Conservation (phyloP, 1,284 basidiomycete species). For the Ganoderma multipileum region DNA sequence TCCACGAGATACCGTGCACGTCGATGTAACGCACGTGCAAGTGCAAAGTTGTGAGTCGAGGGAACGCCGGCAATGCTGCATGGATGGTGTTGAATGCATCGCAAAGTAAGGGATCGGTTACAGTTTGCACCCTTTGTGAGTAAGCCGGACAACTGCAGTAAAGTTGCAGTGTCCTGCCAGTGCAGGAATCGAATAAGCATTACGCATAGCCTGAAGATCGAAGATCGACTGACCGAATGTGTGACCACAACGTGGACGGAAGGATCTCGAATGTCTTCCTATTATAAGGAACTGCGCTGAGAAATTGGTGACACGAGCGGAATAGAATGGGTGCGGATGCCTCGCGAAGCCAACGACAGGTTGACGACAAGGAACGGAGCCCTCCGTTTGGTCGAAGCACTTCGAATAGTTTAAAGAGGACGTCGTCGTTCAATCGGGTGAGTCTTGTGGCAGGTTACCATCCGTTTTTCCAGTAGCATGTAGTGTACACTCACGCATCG, state of each 20-base stretch:
- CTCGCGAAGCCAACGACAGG: neutral
- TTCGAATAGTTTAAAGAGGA: neutral
- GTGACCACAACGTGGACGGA: slow-evolving; percentile 1
- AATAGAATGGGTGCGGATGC: neutral
- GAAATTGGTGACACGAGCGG: neutral
- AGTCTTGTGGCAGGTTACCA: too few species aligned
- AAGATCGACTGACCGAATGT: neutral
- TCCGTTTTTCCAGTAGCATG: too few species aligned
- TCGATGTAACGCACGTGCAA: neutral
- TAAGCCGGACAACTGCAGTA: neutral
- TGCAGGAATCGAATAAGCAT: neutral
- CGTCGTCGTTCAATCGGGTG: neutral
- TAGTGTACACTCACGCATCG: too few species aligned
- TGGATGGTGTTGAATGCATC: neutral
- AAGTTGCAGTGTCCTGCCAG: neutral
- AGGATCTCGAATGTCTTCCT: neutral
- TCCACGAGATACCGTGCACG: neutral
- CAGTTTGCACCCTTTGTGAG: neutral
- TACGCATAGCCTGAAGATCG: neutral
- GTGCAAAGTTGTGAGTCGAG: neutral
- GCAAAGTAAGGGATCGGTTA: neutral
- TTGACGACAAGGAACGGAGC: neutral
- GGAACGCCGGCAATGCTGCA: neutral
- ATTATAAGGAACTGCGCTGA: neutral
- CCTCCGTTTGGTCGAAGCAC: neutral